Conservation (phyloP, 495 filamentous ascomycete genomes). For the Xylaria curta region DNA sequence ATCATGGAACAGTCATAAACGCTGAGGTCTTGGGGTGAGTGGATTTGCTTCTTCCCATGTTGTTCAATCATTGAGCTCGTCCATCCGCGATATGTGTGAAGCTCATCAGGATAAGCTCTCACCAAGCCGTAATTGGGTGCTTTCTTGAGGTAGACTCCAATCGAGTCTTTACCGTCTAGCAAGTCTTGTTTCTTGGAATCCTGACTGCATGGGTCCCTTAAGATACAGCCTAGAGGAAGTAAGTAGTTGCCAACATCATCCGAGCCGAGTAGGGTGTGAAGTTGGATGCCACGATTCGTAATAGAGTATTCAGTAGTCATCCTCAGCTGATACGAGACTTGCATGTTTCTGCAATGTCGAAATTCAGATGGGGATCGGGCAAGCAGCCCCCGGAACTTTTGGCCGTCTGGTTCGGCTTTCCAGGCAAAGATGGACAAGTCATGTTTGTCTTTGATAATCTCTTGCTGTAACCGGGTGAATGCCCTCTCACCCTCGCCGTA, state of each 20-base stretch:
- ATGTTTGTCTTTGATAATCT: conserved; percentile 30
- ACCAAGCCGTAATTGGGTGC: conserved; percentile 6
- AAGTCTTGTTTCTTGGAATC: background rate
- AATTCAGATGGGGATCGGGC: conserved; percentile 13
- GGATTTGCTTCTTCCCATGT: conserved; percentile 4
- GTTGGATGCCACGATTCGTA: conserved; percentile 3
- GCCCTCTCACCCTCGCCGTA: conserved; percentile 40
- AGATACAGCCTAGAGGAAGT: background rate
- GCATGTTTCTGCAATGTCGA: conserved; percentile 3
- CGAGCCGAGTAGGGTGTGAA: conserved; percentile 1
- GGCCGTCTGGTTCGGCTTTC: conserved; percentile 15
- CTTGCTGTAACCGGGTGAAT: conserved; percentile 37
- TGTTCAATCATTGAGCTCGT: conserved; percentile 7
- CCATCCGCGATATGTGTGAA: conserved; percentile 11
- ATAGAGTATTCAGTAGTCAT: conserved; percentile 12
- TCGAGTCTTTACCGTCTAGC: background rate
- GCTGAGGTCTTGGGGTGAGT: background rate
- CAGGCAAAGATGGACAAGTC: conserved; percentile 31
- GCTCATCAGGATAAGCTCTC: conserved; percentile 4
- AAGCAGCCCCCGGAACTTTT: conserved; percentile 8
- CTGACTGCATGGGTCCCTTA: background rate
- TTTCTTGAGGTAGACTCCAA: conserved; percentile 17
- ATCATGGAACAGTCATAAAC: conserved; percentile 4
- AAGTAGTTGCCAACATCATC: conserved; percentile 5
- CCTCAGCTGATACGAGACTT: conserved; percentile 6